These are phyloP conservation scores for Brasenia schreberi DNA, from an alignment of 164 flowering plant genomes.

Conservation along the genomic window DNA sequence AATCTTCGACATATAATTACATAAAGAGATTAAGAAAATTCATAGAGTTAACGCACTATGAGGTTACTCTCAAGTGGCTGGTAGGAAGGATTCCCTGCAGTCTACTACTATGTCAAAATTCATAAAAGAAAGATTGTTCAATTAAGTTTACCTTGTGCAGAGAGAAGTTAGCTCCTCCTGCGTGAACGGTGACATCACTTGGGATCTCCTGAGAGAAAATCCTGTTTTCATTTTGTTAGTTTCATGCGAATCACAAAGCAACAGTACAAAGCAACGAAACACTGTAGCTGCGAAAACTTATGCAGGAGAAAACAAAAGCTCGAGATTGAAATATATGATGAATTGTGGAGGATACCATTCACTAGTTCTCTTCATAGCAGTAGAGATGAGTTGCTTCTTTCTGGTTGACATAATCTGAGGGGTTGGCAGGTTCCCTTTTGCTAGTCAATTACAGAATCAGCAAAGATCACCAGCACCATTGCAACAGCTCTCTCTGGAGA, in stretches of 20 bases:
- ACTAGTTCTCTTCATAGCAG: constrained; percentile 80
- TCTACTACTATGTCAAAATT: neutral
- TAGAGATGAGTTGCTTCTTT: constrained; percentile 50
- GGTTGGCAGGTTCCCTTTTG: constrained; percentile 13
- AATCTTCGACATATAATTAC: too few relatives aligned
- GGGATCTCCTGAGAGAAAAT: constrained; percentile 90
- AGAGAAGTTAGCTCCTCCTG: constrained; percentile 60
- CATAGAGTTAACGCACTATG: too few relatives aligned
- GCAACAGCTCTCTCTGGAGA: constrained; percentile 9
- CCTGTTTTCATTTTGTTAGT: constrained; percentile 30
- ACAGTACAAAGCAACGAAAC: neutral
- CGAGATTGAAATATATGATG: neutral
- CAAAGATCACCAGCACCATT: constrained; percentile 21
- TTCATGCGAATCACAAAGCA: neutral
- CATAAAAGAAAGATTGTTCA: neutral
- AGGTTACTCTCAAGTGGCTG: neutral
- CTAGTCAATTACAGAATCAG: constrained; percentile 11
- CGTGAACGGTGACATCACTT: constrained; percentile 60
- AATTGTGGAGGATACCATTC: constrained; percentile 42
- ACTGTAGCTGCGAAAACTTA: neutral
- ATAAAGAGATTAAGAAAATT: too few relatives aligned
- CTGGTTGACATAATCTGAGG: constrained; percentile 27
- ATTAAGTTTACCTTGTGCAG: constrained; percentile 59
- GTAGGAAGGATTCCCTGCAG: too few relatives aligned
- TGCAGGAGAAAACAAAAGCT: neutral